Base-by-base conservation (phyloP, 2,329 filamentous ascomycete species). In the Karstenula rhodostoma region DNA sequence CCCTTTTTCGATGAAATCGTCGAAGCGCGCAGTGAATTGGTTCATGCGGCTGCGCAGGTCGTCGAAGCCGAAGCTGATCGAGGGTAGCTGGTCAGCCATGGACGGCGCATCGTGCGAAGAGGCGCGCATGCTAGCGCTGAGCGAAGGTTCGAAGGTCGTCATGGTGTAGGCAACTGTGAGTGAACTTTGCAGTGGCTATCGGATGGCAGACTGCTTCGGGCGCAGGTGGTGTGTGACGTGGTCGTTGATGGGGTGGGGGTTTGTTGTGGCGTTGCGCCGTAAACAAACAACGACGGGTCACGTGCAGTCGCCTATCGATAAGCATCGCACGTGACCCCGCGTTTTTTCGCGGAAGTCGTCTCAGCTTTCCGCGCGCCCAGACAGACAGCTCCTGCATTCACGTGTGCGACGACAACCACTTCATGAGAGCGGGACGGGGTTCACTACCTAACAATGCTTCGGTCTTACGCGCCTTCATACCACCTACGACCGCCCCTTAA, bases 21-120 rank as follows among this genome's bases (percentile, higher is more conserved):
- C 95, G 71, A 99, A 99, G 69, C 88, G 90, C 9, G 88, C 86
- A 0, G 91, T 97, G 77, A 99, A 99, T 65, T 91, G 92, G 56
- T 90, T 86, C 95, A 99, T 98, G 79, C 93, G 91, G 73, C 94
- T 93, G 79, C 94, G 94, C 74, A 99, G 81, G 69, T 97, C 93
- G 71, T 98, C 94, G 78, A 98, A 98, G 60, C 93, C 93, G 78
- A 99, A 98, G 79, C 97, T 93, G 78, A 96, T 91, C 76, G 86
- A 92, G 37, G 95, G 95, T 9, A 99, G 87, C 52, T 88, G 87
- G 76, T 93, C 90, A 44, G 89, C 90, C 81, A 92, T 87, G 7
- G 89, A 91, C 15, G 88, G 86, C 44, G 83, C 86, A 49, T 83
- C 81, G 43, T 87, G 83, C 37, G 85, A 83, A 64, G 86, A 80